A percentile compares a stretch with the other conserved stretches of the same genome.
Conservation (phyloP, 352 stramenopile species). For the Phytophthora cryptogea region DNA sequence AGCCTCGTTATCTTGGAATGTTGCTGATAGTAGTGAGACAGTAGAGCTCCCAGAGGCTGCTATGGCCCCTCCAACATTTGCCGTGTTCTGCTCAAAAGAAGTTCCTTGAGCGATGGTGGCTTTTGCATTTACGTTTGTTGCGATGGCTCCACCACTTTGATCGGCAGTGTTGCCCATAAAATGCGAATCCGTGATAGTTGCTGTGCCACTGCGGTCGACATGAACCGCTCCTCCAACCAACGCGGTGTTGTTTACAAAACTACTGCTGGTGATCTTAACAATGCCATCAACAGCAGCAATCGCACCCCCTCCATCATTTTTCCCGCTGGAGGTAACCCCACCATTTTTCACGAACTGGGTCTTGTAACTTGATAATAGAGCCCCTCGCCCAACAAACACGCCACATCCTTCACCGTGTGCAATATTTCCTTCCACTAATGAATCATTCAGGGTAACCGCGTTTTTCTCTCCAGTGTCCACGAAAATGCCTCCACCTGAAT, state of each 20-base stretch:
- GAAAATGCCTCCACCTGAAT: constrained; percentile 61
- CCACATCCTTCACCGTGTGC: constrained; percentile 53
- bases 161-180: constrained; percentile 59
- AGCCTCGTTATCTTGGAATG: constrained; percentile 35
- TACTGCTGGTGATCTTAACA: constrained; percentile 36
- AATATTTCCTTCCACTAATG: constrained; percentile 39
- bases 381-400: constrained; percentile 58
- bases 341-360: constrained; percentile 46
- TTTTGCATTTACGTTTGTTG: constrained; percentile 19
- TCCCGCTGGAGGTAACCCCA: constrained; percentile 49
- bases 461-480: constrained; percentile 57
- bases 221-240: constrained; percentile 48
- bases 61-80: constrained; percentile 38
- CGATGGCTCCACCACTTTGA: constrained; percentile 49
- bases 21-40: constrained; percentile 11
- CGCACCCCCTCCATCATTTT: constrained; percentile 58
- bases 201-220: constrained; percentile 36
- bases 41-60: constrained; percentile 15
- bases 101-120: constrained; percentile 19
- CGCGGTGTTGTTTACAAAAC: constrained; percentile 56
- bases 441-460: constrained; percentile 32
- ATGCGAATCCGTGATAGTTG: constrained; percentile 22
- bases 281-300: constrained; percentile 48
- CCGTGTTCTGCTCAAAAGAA: constrained; percentile 46
- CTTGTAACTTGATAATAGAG: constrained; percentile 24